Base-by-base conservation (phyloP, 345 rosid species). In the Syzygium aqueum region DNA sequence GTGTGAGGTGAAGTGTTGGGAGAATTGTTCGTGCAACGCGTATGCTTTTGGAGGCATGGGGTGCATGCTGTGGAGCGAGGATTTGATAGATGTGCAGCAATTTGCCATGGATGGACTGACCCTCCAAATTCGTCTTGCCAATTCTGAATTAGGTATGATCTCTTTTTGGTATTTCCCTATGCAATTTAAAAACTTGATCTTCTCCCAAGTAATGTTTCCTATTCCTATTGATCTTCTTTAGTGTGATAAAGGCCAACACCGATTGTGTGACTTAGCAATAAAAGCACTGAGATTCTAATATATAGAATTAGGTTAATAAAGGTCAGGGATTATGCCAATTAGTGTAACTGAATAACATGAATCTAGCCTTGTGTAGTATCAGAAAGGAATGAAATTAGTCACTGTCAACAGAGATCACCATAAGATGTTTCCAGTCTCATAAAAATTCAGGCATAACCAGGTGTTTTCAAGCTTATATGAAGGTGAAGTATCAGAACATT, bases 1-100 rank as follows among this genome's bases (percentile, higher is more conserved):
- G 40, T 93, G 95, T 84, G 3, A 43, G 73, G 56, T 87, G 25
- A 84, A 1, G 30, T 93, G 95, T 85, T 54, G 90, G 85, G 85
- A 80, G 13, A 90, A 93, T 87, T 96, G 98, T 89, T 95, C 96
- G 15, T 96, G 99, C 87, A 91, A 59, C 23, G 98, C 96, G 0
- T 96, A 88, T 87, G 92, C 98, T 3, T 61, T 61, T 27, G 53
- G 33, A 15, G 89, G 92, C 53, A 90, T 95, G 65, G 95, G 95
- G 23, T 96, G 99, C 89, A 90, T 95, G 93, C 78, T 88, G 40
- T 96, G 99, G 99, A 51, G 13, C 13, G 91, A 51, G 84, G 93
- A 93, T 51, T 90, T 96, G 90, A 54, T 95, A 86, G 99, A 96
- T 92, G 77, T 91, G 15, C 96, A 92, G 90, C 56, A 91, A 22